Evolutionary conservation across 2,329 filamentous ascomycete genomes (phyloP), one percentile per base, ranked within the genome.

Genomic region (Fusarium caatingaense): DNA sequence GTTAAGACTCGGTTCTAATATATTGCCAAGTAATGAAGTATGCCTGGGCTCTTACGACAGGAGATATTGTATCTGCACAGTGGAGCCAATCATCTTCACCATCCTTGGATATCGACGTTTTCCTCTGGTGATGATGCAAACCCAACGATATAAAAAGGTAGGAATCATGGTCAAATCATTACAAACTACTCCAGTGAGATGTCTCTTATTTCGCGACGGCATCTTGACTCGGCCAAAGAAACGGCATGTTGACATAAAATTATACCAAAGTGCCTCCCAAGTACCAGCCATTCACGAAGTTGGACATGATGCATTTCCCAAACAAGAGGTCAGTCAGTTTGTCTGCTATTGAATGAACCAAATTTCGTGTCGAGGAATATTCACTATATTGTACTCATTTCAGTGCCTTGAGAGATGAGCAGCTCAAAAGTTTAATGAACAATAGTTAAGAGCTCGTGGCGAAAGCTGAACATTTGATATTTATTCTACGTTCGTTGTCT

Each of bases 401-500:
- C 16, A 8, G 15, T 9, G 16, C 5, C 16, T 21, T 12, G 11
- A 13, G 6, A 41, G 10, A 23, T 8, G 20, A 21, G 18, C 7
- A 23, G 20, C 40, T 23, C 11, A 15, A 37, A 28, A 28, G 12
- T 30, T 21, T 13, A 34, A n/a, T 8, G 18, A 2, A 30, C 8
- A 15, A 20, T 37, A 21, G 28, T 12, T 18, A 11, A 47, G 8
- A 47, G 34, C 25, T 32, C 42, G 48, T 11, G 15, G 27, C 32
- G 20, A 34, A 45, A 45, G 42, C 12, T n/a, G 20, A 57, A 57
- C 25, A 45, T 74, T 75, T 74, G 73, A 75, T 75, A 74, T 74
- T 75, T 53, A 65, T 60, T 56, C 56, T 46, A 37, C 42, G 55
- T 15, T 42, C 48, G 54, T 56, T n/a, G 25, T 42, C 15, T 32